Conservation (phyloP, 2,329 filamentous ascomycete species). For the Diaporthe helianthi region DNA sequence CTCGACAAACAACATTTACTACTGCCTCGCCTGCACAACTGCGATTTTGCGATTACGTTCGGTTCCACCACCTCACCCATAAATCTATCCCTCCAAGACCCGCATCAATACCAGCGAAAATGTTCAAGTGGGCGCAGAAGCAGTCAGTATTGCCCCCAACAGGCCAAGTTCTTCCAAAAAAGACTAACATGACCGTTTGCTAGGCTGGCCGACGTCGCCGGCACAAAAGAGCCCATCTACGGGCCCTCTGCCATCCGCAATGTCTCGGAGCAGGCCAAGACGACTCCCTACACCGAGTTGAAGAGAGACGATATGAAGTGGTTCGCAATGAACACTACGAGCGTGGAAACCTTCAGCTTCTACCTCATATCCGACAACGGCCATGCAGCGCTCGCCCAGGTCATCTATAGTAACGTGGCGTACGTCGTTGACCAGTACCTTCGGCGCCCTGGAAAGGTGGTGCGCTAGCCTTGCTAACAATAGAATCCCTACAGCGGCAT, state of each 20-base stretch:
- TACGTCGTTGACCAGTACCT: slow-evolving; percentile 54
- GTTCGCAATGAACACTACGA: slow-evolving; percentile 80
- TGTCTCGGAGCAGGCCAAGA: slow-evolving; percentile 80
- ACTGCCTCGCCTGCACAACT: slow-evolving; percentile 3
- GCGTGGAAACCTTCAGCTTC: slow-evolving; percentile 94
- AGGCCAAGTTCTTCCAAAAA: not conserved
- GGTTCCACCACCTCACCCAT: not conserved
- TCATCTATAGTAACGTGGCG: slow-evolving; percentile 98
- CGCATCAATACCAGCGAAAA: slow-evolving; percentile 15
- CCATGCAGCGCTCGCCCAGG: slow-evolving; percentile 78
- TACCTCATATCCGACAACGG: slow-evolving; percentile 86
- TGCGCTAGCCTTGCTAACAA: slow-evolving; percentile 29
- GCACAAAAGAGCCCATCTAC: slow-evolving; percentile 96
- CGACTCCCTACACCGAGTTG: slow-evolving; percentile 81
- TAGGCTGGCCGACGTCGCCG: slow-evolving; percentile 80
- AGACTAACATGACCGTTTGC: slow-evolving; percentile 37
- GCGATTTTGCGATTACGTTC: not conserved
- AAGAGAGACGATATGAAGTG: slow-evolving; percentile 82
- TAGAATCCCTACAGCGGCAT: slow-evolving; percentile 69
- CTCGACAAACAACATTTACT: not conserved
- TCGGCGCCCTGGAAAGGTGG: slow-evolving; percentile 35
- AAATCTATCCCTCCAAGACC: not conserved
- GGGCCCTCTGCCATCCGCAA: slow-evolving; percentile 86
- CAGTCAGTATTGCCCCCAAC: slow-evolving; percentile 22
- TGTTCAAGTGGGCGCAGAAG: slow-evolving; percentile 37